Base-by-base conservation (phyloP, 2,329 filamentous ascomycete genomes). In the Colletotrichum truncatum region DNA sequence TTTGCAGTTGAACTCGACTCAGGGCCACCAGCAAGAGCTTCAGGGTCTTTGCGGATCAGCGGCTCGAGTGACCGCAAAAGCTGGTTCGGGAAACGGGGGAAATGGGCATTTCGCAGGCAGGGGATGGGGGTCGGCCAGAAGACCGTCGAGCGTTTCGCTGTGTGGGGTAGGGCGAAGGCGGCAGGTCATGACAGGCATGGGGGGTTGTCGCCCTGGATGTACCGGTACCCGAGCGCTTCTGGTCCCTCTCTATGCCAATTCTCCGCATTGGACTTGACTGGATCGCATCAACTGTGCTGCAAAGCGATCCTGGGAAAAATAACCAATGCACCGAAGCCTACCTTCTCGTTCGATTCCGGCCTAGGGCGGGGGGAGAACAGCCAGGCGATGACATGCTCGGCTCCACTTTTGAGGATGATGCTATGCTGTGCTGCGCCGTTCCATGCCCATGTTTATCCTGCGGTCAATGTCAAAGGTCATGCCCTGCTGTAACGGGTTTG, bases 61-160 rank as follows among this genome's bases (percentile, higher is more conserved):
- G 67, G 64, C 67, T 68, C 64, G 67, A 61, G 56, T 56, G 67
- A 67, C 55, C 67, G 67, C 49, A 49, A n/a, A 34, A 28, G 59
- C 60, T 58, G 49, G 41, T 39, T 63, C 59, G 58, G 45, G 34
- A 14, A 34, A 41, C 39, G 14, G 28, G 45, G 39, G 57, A 53
- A 51, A 30, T 34, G 52, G 34, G 43, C 43, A 57, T 49, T 51
- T 43, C 52, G 39, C 21, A 34, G 41, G 52, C 59, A 36, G 43
- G 11, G 26, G 18, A 57, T 48, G 41, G 43, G 25, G 41, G 23
- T 53, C 57, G 49, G 62, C 14, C 61, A 52, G 52, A 38, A 41
- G 41, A 43, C 57, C 57, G 43, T 32, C 57, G 48, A 65, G 57
- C 62, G 62, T 65, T 62, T 65, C 32, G 43, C 57, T 34, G 62